Percentiles rank a stretch among this genome's conserved stretches.
Evolutionary conservation across 2,329 filamentous ascomycete species (phyloP).

Genomic region (Dothideomycetes sp.): DNA sequence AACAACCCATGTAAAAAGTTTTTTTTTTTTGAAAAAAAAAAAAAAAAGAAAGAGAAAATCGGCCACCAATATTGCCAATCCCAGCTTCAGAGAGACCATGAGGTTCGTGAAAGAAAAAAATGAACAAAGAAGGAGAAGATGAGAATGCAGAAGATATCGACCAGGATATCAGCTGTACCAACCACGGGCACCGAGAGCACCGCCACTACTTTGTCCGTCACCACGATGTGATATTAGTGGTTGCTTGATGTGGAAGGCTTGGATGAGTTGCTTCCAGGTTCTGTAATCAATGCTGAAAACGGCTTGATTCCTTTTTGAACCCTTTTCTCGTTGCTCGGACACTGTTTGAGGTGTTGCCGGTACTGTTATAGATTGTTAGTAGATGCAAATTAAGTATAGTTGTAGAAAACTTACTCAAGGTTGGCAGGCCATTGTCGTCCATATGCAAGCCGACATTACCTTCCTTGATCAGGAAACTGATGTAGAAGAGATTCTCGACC

Average conservation of each 20-base stretch:
- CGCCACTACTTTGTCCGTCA: constrained; percentile 42
- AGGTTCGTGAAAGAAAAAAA: too few species aligned
- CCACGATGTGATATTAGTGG: constrained; percentile 74
- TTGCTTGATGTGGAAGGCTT: constrained; percentile 65
- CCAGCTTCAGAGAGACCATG: too few species aligned
- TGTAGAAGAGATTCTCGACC: constrained; percentile 93
- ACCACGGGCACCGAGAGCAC: constrained; percentile 47
- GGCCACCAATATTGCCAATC: too few species aligned
- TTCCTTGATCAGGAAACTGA: constrained; percentile 88
- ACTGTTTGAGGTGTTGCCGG: constrained; percentile 38
- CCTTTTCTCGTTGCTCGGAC: constrained; percentile 49
- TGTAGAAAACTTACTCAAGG: constrained; percentile 56
- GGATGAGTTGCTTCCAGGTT: constrained; percentile 69
- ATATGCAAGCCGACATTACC: constrained; percentile 65
- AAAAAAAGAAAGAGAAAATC: too few species aligned
- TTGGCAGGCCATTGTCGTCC: constrained; percentile 67
- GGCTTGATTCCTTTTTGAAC: constrained; percentile 60
- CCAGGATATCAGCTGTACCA: constrained; percentile 54
- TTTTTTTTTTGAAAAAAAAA: too few species aligned
- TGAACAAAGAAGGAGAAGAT: too few species aligned
- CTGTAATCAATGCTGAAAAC: constrained; percentile 81
- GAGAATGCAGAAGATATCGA: too few species aligned
- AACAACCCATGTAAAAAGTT: too few species aligned
- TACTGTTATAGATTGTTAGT: constrained; percentile 26
- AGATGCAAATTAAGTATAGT: too few species aligned